phyloP scores from a whole-genome alignment of 257 asterid genomes.

The Solanum pinnatisectum region DNA sequence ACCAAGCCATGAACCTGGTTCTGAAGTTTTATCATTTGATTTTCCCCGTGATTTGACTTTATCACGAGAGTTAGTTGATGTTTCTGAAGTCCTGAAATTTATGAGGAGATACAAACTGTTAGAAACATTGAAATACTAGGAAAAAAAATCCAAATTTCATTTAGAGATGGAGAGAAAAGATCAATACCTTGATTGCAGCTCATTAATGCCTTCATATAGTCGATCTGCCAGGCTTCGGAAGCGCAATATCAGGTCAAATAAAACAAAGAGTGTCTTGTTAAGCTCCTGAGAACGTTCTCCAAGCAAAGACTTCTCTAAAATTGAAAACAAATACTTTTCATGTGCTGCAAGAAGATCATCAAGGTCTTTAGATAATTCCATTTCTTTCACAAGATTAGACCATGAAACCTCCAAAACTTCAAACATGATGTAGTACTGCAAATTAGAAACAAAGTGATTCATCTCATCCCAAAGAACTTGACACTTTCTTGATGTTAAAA shows the following conservation, averaged over 20 bases:
- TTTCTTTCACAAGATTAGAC: constrained; percentile 79
- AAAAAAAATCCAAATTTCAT: neutral
- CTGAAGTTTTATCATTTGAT: constrained; percentile 45
- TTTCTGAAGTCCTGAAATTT: constrained; percentile 42
- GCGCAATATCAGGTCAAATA: constrained; percentile 79
- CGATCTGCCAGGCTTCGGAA: constrained; percentile 89
- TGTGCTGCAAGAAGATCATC: constrained; percentile 90
- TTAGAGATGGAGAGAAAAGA: constrained; percentile 1
- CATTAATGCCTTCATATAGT: constrained; percentile 85
- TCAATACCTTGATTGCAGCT: constrained; percentile 79
- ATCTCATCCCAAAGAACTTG: constrained; percentile 99
- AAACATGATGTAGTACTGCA: constrained; percentile 97
- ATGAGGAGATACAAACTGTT: constrained; percentile 4
- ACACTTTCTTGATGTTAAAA: constrained; percentile 82
- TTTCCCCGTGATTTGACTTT: constrained; percentile 36
- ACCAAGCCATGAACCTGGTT: constrained; percentile 73
- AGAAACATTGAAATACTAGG: neutral
- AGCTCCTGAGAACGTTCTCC: constrained; percentile 82
- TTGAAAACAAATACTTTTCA: constrained; percentile 75
- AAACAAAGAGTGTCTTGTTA: constrained; percentile 55
- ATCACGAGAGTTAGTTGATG: constrained; percentile 40
- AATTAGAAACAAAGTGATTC: constrained; percentile 93
- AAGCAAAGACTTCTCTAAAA: constrained; percentile 93
- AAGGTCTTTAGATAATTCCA: constrained; percentile 89
- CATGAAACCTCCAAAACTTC: constrained; percentile 96